phyloP scores from a whole-genome alignment of 2,329 filamentous ascomycete species.

The Dendryphion nanum region DNA sequence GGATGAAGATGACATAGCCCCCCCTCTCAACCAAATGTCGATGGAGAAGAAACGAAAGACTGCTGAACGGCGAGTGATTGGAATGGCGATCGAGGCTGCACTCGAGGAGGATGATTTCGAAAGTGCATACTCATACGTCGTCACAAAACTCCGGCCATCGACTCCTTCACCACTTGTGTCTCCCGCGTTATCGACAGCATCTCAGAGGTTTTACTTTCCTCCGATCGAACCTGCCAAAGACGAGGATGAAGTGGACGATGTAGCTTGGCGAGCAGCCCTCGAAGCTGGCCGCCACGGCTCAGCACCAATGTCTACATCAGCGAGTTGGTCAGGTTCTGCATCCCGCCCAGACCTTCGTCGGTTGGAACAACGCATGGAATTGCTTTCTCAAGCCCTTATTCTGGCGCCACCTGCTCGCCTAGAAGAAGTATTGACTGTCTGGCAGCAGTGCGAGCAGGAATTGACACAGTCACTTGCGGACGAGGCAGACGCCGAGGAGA shows the following conservation, averaged over 20 bases:
- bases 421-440: conserved; percentile 72
- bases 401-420: conserved; percentile 69
- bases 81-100: conserved; percentile 78
- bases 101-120: conserved; percentile 78
- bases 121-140: conserved; percentile 80
- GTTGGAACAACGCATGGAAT: conserved; percentile 78
- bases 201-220: conserved; percentile 24
- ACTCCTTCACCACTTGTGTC: conserved; percentile 25
- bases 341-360: conserved; percentile 59
- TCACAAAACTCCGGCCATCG: conserved; percentile 61
- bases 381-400: conserved; percentile 71
- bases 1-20: conserved; percentile 52
- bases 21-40: conserved; percentile 15
- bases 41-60: conserved; percentile 35
- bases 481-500: conserved; percentile 67
- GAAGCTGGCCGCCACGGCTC: conserved; percentile 71
- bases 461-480: conserved; percentile 64
- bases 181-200: conserved; percentile 20
- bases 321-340: conserved; percentile 49
- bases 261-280: conserved; percentile 76
- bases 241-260: conserved; percentile 54
- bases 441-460: conserved; percentile 76
- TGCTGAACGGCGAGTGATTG: conserved; percentile 67
- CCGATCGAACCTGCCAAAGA: conserved; percentile 17
- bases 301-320: conserved; percentile 26